Percentiles rank a stretch among this genome's conserved stretches.
Conservation (phyloP, 1,284 basidiomycete genomes). For the Phellopilus nigrolimitatus region DNA sequence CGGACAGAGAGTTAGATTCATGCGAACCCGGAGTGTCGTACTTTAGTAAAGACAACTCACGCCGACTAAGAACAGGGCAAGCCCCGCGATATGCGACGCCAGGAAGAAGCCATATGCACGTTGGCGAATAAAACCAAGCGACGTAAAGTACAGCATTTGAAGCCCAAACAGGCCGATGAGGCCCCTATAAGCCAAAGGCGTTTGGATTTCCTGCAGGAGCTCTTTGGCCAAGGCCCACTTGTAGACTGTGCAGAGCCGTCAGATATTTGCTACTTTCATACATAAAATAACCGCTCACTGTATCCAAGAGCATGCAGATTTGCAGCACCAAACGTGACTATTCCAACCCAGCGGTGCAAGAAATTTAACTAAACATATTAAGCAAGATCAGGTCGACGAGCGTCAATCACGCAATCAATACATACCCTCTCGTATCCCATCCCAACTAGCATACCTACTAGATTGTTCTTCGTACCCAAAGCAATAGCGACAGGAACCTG, state of each 20-base stretch:
- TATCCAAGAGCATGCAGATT: conserved; percentile 65
- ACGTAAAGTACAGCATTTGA: conserved; percentile 51
- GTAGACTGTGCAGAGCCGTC: conserved; percentile 44
- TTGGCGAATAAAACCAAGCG: conserved; percentile 42
- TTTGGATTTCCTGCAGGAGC: conserved; percentile 32
- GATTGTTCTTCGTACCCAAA: conserved; percentile 71
- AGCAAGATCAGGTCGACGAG: background rate
- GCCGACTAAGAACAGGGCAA: conserved; percentile 10
- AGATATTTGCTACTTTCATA: background rate
- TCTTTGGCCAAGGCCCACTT: conserved; percentile 46
- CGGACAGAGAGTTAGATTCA: background rate
- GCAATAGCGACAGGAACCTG: conserved; percentile 70
- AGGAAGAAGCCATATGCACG: conserved; percentile 55
- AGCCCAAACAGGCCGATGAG: conserved; percentile 45
- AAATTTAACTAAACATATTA: conserved; percentile 55
- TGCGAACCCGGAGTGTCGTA: background rate
- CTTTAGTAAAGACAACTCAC: conserved; percentile 9
- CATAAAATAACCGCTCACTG: conserved; percentile 38
- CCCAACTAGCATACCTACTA: conserved; percentile 58
- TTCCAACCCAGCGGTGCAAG: conserved; percentile 71
- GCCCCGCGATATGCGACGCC: conserved; percentile 7
- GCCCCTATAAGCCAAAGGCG: conserved; percentile 42
- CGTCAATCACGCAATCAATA: background rate
- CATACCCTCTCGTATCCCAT: conserved; percentile 70
- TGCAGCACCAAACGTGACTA: conserved; percentile 54